A percentile compares a stretch with the other conserved stretches of the same genome.
Evolutionary conservation across 1,284 basidiomycete genomes (phyloP).

Genomic region (Sanguinoderma infundibulare): DNA sequence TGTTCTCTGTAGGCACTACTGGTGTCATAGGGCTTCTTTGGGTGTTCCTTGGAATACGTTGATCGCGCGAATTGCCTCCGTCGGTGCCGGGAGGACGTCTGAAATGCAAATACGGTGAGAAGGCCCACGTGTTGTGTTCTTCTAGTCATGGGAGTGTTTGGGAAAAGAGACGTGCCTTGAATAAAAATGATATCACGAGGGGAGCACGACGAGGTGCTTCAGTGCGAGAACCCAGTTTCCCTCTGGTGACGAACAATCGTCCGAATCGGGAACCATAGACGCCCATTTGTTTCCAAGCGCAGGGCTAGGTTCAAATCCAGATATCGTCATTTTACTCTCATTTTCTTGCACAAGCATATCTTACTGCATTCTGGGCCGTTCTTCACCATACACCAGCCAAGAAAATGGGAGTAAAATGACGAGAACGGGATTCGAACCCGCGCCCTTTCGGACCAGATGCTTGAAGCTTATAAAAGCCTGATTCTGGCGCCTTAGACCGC

Average conservation of each 20-base stretch:
- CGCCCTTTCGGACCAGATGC: conserved; percentile 49
- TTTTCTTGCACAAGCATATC: too few species aligned
- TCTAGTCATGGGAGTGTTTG: background rate
- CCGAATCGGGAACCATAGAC: too few species aligned
- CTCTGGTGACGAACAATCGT: too few species aligned
- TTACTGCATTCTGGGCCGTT: too few species aligned
- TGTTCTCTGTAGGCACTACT: background rate
- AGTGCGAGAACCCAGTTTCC: too few species aligned
- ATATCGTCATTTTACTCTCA: too few species aligned
- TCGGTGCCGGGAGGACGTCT: background rate
- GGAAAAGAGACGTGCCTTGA: background rate
- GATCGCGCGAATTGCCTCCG: background rate
- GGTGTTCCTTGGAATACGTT: background rate
- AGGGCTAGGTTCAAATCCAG: too few species aligned
- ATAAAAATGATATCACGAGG: background rate
- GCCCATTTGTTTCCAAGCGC: too few species aligned
- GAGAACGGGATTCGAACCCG: conserved; percentile 49
- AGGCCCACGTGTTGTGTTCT: background rate
- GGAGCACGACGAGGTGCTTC: too few species aligned
- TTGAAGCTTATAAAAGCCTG: conserved; percentile 1
- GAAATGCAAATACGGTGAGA: background rate
- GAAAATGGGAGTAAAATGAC: conserved; percentile 36
- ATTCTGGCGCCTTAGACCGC: conserved; percentile 27
- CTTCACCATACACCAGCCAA: too few species aligned
- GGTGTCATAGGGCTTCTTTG: background rate